Percentiles rank a stretch among this genome's conserved stretches.
phyloP scores from a whole-genome alignment of 148 eudicot species.

The Heliamphora exappendiculata region DNA sequence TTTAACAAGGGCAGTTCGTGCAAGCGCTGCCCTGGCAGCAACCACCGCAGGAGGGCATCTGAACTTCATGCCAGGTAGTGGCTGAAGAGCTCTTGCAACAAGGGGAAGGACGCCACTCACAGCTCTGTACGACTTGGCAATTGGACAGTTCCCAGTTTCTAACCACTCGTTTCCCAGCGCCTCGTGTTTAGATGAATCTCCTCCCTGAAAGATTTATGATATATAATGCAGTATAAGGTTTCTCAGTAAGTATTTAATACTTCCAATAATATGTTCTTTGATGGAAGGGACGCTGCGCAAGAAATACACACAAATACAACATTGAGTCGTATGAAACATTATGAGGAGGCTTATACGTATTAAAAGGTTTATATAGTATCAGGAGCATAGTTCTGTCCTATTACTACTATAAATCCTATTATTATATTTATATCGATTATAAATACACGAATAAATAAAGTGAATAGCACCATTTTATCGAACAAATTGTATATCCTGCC shows the following conservation, averaged over 20 bases:
- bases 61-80: conserved; percentile 60
- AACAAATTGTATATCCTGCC: neutral
- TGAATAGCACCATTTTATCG: neutral
- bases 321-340: too few species aligned
- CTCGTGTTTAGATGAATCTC: conserved; percentile 46
- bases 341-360: too few species aligned
- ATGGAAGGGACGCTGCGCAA: neutral
- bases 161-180: conserved; percentile 67
- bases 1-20: conserved; percentile 61
- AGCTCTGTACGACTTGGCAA: conserved; percentile 75
- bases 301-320: too few species aligned
- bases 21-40: conserved; percentile 79
- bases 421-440: too few species aligned
- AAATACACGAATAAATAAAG: neutral
- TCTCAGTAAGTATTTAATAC: neutral
- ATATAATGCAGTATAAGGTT: neutral
- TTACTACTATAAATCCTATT: neutral
- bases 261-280: neutral
- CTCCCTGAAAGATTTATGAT: conserved; percentile 30
- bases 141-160: conserved; percentile 63
- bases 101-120: conserved; percentile 62
- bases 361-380: neutral
- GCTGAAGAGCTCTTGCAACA: conserved; percentile 56
- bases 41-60: conserved; percentile 67
- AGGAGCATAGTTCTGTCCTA: neutral